Evolutionary conservation across 2,329 filamentous ascomycete species (phyloP).

Genomic region (Cordyceps tenuipes): DNA sequence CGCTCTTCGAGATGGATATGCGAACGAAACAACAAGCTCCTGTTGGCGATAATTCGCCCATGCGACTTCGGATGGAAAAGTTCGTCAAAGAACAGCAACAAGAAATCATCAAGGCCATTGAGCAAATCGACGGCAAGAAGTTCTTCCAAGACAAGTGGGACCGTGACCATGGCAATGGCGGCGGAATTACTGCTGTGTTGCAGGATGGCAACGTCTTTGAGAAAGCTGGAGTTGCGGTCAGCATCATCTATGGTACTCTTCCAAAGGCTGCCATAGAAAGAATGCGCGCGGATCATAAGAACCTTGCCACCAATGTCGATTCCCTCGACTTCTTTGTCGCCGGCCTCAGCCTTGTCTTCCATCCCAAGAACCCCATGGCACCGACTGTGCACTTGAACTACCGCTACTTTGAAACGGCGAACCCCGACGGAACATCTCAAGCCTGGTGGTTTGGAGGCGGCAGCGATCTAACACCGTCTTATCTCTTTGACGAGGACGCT

Average conservation of each 20-base stretch:
- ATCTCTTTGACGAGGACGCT: conserved; percentile 94
- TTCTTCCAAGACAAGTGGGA: conserved; percentile 85
- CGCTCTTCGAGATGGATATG: conserved; percentile 78
- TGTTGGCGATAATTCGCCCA: conserved; percentile 71
- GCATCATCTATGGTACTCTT: conserved; percentile 85
- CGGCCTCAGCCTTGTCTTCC: conserved; percentile 84
- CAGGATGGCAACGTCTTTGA: conserved; percentile 97
- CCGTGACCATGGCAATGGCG: conserved; percentile 80
- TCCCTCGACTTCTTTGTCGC: conserved; percentile 92
- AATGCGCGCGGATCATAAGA: conserved; percentile 94
- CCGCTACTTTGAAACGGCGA: conserved; percentile 94
- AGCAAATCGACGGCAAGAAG: conserved; percentile 71
- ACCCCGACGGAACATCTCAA: conserved; percentile 69
- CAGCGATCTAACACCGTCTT: conserved; percentile 84
- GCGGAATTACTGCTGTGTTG: conserved; percentile 87
- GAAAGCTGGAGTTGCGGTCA: conserved; percentile 93
- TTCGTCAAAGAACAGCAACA: conserved; percentile 91
- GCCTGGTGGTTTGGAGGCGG: conserved; percentile 99
- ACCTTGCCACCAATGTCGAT: conserved; percentile 68
- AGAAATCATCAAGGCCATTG: conserved; percentile 74
- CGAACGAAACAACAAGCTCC: conserved; percentile 63
- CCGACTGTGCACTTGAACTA: conserved; percentile 98
- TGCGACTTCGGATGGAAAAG: conserved; percentile 96
- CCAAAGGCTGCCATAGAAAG: conserved; percentile 80
- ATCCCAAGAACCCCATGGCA: conserved; percentile 92